phyloP scores from a whole-genome alignment of 257 asterid genomes.

The Sherardia arvensis region DNA sequence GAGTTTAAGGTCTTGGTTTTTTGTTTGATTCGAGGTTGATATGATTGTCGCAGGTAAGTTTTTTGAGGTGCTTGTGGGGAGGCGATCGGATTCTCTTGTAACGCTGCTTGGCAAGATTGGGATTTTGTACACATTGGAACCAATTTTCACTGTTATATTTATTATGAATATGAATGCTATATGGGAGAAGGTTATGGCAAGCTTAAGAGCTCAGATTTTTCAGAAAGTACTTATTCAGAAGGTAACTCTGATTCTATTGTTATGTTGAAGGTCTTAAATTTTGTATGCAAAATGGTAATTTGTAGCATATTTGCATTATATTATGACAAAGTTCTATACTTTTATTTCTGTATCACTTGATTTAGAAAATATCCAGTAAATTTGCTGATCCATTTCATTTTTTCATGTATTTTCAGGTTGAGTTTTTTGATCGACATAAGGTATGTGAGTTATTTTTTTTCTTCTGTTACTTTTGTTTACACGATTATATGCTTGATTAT shows the following conservation, averaged over 20 bases:
- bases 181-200: conserved; percentile 98
- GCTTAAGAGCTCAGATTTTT: conserved; percentile 92
- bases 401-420: conserved; percentile 52
- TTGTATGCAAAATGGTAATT: not conserved
- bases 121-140: conserved; percentile 63
- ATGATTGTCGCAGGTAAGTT: conserved; percentile 53
- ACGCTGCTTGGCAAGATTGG: conserved; percentile 60
- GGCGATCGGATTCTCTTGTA: conserved; percentile 64
- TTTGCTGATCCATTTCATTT: not conserved
- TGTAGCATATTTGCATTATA: not conserved
- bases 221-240: conserved; percentile 87
- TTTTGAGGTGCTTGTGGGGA: conserved; percentile 82
- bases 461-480: not conserved
- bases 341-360: not conserved
- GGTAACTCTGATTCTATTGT: conserved; percentile 32
- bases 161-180: conserved; percentile 78
- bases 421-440: conserved; percentile 88
- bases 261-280: not conserved
- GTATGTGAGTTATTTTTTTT: conserved; percentile 26
- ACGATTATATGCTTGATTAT: not conserved
- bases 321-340: not conserved
- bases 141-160: conserved; percentile 63
- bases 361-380: not conserved
- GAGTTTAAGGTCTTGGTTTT: not conserved
- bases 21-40: not conserved